Evolutionary conservation across 208 protist genomes (phyloP).

Genomic region (Crithidia bombi): DNA sequence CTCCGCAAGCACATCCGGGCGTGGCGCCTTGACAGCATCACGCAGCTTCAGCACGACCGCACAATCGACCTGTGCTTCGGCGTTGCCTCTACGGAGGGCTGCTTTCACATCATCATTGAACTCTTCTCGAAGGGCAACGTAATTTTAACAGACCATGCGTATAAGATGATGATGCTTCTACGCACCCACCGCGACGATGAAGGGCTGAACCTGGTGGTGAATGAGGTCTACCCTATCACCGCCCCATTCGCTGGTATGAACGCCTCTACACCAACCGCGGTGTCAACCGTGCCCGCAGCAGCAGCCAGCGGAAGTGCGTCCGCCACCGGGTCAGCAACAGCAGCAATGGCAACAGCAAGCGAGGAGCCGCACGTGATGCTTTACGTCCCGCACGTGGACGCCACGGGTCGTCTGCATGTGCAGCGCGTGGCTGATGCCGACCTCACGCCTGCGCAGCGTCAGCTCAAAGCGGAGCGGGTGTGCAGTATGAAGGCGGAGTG

Average conservation of each 20-base stretch:
- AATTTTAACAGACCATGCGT: constrained; percentile 94
- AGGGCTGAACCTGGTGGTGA: constrained; percentile 63
- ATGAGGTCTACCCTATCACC: constrained; percentile 75
- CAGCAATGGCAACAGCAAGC: not conserved
- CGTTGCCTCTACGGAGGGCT: constrained; percentile 55
- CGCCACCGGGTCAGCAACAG: not conserved
- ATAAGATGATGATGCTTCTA: constrained; percentile 94
- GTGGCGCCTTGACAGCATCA: constrained; percentile 91
- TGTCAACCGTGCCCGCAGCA: not conserved
- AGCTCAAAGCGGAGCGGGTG: constrained; percentile 25
- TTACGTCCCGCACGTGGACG: constrained; percentile 25
- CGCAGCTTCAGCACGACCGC: constrained; percentile 96
- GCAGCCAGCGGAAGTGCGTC: too few species aligned
- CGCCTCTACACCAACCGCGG: not conserved
- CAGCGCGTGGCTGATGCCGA: constrained; percentile 20
- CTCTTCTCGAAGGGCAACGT: constrained; percentile 96
- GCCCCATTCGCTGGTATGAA: constrained; percentile 19
- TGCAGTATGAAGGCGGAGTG: constrained; percentile 48
- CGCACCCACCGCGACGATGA: constrained; percentile 91
- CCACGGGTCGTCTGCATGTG: constrained; percentile 24
- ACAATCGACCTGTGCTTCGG: constrained; percentile 96
- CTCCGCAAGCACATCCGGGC: constrained; percentile 97
- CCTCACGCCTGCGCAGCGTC: constrained; percentile 22
- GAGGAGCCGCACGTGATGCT: constrained; percentile 21
- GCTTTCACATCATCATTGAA: constrained; percentile 89